phyloP scores from a whole-genome alignment of 1,139 yeast genomes.

The Yamadazyma blattariae region DNA sequence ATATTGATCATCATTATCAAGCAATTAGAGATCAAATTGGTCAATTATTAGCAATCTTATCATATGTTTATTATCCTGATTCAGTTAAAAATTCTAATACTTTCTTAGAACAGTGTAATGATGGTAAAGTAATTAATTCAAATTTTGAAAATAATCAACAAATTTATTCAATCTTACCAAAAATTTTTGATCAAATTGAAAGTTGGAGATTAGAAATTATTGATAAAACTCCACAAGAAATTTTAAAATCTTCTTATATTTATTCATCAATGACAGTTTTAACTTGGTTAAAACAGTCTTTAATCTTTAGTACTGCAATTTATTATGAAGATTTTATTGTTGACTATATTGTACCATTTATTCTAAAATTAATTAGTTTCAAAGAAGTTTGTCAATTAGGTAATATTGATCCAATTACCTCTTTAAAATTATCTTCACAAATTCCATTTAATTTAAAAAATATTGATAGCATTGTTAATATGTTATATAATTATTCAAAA shows the following conservation, averaged over 20 bases:
- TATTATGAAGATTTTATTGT: conserved; percentile 37
- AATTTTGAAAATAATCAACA: not conserved
- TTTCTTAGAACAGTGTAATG: conserved; percentile 39
- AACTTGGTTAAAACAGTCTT: conserved; percentile 40
- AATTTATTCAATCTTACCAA: conserved; percentile 18
- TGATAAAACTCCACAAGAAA: conserved; percentile 41
- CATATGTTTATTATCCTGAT: conserved; percentile 52
- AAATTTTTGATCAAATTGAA: conserved; percentile 44
- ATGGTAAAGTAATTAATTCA: conserved; percentile 8
- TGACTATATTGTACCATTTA: conserved; percentile 64
- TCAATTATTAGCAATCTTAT: conserved; percentile 54
- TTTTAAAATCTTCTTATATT: conserved; percentile 46
- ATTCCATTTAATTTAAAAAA: conserved; percentile 48
- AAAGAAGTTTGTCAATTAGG: conserved; percentile 84
- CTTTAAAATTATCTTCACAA: conserved; percentile 57
- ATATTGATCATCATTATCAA: conserved; percentile 63
- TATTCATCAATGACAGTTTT: conserved; percentile 45
- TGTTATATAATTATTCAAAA: conserved; percentile 46
- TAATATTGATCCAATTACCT: conserved; percentile 52
- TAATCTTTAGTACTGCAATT: conserved; percentile 40
- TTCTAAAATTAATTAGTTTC: conserved; percentile 62
- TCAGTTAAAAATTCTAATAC: conserved; percentile 41
- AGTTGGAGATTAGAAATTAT: conserved; percentile 36
- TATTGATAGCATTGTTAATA: conserved; percentile 44
- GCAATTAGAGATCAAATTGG: conserved; percentile 76